Evolutionary conservation across 176 grass and related monocot genomes (phyloP).

Genomic region (Chloris gayana): DNA sequence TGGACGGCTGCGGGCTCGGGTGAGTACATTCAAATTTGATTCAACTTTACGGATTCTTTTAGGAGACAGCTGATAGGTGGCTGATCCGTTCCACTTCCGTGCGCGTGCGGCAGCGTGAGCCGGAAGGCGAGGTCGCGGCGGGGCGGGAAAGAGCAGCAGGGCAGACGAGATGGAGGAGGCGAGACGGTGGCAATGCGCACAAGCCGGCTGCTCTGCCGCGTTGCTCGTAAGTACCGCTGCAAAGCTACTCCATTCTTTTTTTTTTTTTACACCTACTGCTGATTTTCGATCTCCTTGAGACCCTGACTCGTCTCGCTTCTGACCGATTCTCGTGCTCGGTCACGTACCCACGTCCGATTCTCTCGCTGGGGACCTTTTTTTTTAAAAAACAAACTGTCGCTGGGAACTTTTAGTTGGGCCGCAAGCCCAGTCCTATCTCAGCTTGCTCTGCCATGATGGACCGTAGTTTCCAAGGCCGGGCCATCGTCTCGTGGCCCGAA

Average conservation of each 20-base stretch:
- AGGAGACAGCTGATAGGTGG: too few species aligned
- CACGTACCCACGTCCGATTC: not conserved
- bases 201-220: slow-evolving; percentile 49
- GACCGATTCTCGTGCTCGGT: not conserved
- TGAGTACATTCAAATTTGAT: not conserved
- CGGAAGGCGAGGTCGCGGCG: slow-evolving; percentile 35
- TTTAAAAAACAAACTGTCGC: too few species aligned
- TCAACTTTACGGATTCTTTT: too few species aligned
- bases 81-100: not conserved
- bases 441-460: too few species aligned
- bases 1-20: slow-evolving; percentile 54
- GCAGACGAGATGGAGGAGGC: slow-evolving; percentile 33
- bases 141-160: slow-evolving; percentile 43
- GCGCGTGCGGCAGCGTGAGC: slow-evolving; percentile 35
- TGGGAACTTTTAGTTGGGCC: too few species aligned
- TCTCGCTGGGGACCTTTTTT: too few species aligned
- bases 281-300: too few species aligned
- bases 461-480: too few species aligned
- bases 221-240: slow-evolving; percentile 51
- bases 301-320: not conserved
- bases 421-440: too few species aligned
- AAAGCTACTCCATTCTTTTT: not conserved
- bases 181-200: slow-evolving; percentile 29
- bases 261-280: too few species aligned
- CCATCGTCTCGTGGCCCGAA: too few species aligned